A percentile compares a stretch with the other conserved stretches of the same genome.
These are phyloP conservation scores for Cajanus cajan DNA, from an alignment of 306 rosid species.

Conservation along the genomic window DNA sequence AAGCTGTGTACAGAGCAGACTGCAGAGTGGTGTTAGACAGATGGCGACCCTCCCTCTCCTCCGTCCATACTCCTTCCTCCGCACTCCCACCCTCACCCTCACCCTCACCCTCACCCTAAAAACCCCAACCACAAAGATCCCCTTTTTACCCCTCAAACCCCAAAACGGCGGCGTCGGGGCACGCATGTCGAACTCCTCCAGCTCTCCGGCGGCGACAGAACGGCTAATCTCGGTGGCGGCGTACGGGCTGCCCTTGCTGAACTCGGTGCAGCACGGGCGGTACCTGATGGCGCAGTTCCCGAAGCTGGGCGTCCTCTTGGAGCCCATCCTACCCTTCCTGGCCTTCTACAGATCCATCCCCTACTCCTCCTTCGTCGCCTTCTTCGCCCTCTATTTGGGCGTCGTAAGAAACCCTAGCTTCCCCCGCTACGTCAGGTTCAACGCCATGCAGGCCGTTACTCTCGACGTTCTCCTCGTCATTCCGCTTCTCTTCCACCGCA, in stretches of 20 bases:
- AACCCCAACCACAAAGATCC: not conserved
- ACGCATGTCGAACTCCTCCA: constrained; percentile 49
- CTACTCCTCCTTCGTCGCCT: constrained; percentile 82
- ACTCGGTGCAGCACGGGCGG: constrained; percentile 83
- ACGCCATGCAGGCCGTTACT: constrained; percentile 84
- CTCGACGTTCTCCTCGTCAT: constrained; percentile 78
- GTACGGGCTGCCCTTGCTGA: constrained; percentile 87
- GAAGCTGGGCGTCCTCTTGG: constrained; percentile 52
- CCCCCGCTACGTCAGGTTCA: constrained; percentile 67
- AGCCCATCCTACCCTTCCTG: constrained; percentile 73
- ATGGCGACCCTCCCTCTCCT: constrained; percentile 32
- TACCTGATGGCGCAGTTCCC: constrained; percentile 64
- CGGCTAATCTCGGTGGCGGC: constrained; percentile 79
- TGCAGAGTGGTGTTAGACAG: not conserved
- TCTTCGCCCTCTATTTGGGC: constrained; percentile 88
- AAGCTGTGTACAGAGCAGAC: too few relatives aligned
- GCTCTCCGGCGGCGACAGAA: constrained; percentile 52
- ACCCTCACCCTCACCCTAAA: not conserved
- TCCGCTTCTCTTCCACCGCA: constrained; percentile 65
- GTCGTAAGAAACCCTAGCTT: constrained; percentile 73
- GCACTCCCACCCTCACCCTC: not conserved
- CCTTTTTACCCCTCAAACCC: not conserved
- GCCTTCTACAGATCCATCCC: constrained; percentile 76
- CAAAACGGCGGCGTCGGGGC: constrained; percentile 19
- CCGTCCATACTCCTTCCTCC: constrained; percentile 3